Evolutionary conservation across 2,329 filamentous ascomycete genomes (phyloP), one percentile per base, ranked within the genome.

Genomic region (Hymenoscyphus scutula): DNA sequence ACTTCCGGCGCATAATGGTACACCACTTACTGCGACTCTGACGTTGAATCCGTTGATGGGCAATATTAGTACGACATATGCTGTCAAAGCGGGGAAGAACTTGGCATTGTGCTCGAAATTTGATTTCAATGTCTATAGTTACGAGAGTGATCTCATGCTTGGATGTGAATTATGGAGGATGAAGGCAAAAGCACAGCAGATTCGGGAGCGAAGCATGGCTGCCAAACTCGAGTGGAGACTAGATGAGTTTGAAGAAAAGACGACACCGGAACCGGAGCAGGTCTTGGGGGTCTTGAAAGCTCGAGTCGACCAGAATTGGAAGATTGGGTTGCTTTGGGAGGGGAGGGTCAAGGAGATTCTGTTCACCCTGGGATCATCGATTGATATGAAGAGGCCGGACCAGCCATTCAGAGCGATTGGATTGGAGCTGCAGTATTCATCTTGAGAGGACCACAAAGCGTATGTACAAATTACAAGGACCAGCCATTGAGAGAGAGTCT

Each of bases 51-150:
- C 95, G 3, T 80, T 99, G 56, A 97, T 97, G 86, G 95, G 95
- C 19, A 96, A 91, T 73, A 82, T 99, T 64, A 93, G 90, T 62
- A 91, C 92, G 38, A 96, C 88, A 17, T 99, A 99, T 75, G 91
- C 95, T 0, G 91, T 98, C 56, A 89, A 91, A 72, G 94, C 94
- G 1, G 92, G 92, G 2, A 85, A 85, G 37, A 87, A 92, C 71
- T 85, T 96, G 69, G 90, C 92, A 11, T 83, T 99, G 57, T 95
- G 92, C 67, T 96, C 92, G 25, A 87, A 90, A 57, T 94, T 98
- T 78, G 92, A 96, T 73, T 99, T 99, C 78, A 99, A 99, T 72
- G 90, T 97, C 57, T 98, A 97, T 77, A 97, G 92, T 74, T 99
- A 97, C 79, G 95, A 99, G 79, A 97, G 92, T 73, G 90, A 95